A percentile compares a stretch with the other conserved stretches of the same genome.
These are phyloP conservation scores for Hanseniaspora nectarophila DNA, from an alignment of 805 yeast species.

Conservation along the genomic window DNA sequence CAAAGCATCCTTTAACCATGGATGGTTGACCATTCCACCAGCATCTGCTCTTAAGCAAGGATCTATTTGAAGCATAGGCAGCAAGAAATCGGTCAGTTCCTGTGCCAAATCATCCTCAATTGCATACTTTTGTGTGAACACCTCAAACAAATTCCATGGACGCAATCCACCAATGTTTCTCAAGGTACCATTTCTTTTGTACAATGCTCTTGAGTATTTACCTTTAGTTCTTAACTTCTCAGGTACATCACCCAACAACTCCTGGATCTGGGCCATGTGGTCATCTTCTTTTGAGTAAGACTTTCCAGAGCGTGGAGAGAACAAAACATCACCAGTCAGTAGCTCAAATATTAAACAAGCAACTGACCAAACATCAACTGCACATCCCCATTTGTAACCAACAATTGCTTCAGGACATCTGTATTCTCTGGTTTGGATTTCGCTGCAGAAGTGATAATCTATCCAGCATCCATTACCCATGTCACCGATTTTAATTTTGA, in stretches of 20 bases:
- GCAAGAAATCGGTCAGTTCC: slow-evolving; percentile 60
- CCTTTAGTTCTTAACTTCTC: slow-evolving; percentile 46
- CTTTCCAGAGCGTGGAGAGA: slow-evolving; percentile 71
- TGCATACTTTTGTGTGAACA: slow-evolving; percentile 74
- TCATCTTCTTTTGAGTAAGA: slow-evolving; percentile 84
- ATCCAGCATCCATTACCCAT: slow-evolving; percentile 84
- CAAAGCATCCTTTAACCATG: slow-evolving; percentile 65
- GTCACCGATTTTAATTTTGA: slow-evolving; percentile 82
- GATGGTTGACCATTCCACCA: slow-evolving; percentile 84
- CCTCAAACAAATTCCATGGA: slow-evolving; percentile 80
- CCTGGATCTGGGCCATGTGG: slow-evolving; percentile 90
- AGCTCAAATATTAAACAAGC: slow-evolving; percentile 87
- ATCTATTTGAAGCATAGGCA: slow-evolving; percentile 70
- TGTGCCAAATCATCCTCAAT: slow-evolving; percentile 55
- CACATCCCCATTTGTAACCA: slow-evolving; percentile 86
- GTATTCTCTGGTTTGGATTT: slow-evolving; percentile 85
- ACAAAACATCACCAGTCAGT: slow-evolving; percentile 84
- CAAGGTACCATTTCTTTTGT: slow-evolving; percentile 57
- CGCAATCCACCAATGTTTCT: slow-evolving; percentile 69
- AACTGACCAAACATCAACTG: slow-evolving; percentile 91
- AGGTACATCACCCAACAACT: slow-evolving; percentile 62
- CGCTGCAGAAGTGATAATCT: slow-evolving; percentile 70
- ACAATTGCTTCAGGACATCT: slow-evolving; percentile 79
- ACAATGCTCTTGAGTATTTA: slow-evolving; percentile 47
- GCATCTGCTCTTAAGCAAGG: slow-evolving; percentile 86